These are phyloP conservation scores for Yamadazyma sp. DNA, from an alignment of 1,139 yeast genomes.

Conservation along the genomic window DNA sequence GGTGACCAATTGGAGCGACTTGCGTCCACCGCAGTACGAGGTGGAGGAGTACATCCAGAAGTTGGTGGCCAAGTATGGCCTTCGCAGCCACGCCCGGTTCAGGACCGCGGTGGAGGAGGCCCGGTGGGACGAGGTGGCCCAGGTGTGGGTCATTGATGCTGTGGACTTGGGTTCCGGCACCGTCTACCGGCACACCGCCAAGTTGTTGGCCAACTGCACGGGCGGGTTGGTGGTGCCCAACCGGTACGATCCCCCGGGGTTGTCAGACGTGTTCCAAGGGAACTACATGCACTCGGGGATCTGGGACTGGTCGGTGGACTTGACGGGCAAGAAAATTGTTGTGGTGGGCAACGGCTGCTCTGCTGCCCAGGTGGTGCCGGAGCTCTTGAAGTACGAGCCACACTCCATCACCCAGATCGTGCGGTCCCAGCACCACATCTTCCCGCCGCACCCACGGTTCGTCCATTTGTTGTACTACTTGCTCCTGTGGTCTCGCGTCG, in stretches of 20 bases:
- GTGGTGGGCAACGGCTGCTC: conserved; percentile 48
- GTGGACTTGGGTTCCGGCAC: conserved; percentile 38
- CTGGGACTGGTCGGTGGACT: conserved; percentile 43
- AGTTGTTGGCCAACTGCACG: conserved; percentile 31
- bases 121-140: conserved; percentile 30
- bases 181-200: conserved; percentile 25
- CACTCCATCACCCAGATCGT: conserved; percentile 33
- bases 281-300: conserved; percentile 48
- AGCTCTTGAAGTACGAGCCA: conserved; percentile 30
- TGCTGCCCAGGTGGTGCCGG: conserved; percentile 43
- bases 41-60: conserved; percentile 45
- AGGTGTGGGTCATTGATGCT: conserved; percentile 38
- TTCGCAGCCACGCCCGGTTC: conserved; percentile 31
- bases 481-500: conserved; percentile 21
- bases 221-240: conserved; percentile 43
- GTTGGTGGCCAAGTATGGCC: conserved; percentile 36
- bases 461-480: conserved; percentile 23
- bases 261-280: conserved; percentile 42
- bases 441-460: conserved; percentile 38
- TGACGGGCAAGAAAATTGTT: conserved; percentile 34
- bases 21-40: conserved; percentile 51
- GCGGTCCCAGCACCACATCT: conserved; percentile 39
- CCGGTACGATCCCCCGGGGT: conserved; percentile 32
- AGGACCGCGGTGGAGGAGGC: conserved; percentile 29
- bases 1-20: conserved; percentile 43